Evolutionary conservation across 2,329 filamentous ascomycete genomes (phyloP).

Genomic region (Tolypocladium cylindrosporum): DNA sequence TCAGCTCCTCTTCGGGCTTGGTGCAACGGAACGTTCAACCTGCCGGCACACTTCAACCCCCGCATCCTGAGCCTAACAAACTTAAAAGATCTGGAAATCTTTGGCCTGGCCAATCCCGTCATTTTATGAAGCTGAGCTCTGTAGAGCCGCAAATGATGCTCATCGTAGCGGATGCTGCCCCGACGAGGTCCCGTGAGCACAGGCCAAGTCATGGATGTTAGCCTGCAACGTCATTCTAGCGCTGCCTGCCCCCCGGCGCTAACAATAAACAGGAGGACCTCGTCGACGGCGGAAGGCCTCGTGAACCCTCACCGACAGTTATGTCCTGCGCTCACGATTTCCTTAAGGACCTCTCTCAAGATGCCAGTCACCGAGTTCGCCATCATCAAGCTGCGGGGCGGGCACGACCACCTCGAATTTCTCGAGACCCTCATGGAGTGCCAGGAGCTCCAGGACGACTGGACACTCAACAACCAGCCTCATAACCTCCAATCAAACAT

Average conservation of each 20-base stretch:
- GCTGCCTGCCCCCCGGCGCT: background rate
- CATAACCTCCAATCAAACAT: constrained; percentile 19
- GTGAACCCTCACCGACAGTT: background rate
- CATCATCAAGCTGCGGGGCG: constrained; percentile 19
- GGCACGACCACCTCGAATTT: constrained; percentile 20
- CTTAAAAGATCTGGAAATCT: background rate
- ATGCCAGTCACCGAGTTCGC: constrained; percentile 33
- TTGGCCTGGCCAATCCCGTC: background rate
- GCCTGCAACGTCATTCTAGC: background rate
- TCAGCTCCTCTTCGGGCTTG: background rate
- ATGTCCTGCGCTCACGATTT: background rate
- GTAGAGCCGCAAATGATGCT: background rate
- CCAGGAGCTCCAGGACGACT: constrained; percentile 27
- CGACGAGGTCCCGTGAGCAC: background rate
- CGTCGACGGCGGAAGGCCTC: background rate
- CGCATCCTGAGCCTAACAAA: background rate
- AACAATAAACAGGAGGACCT: background rate
- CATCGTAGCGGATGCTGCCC: background rate
- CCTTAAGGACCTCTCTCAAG: background rate
- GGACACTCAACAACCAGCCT: constrained; percentile 27
- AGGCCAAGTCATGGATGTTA: background rate
- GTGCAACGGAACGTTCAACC: background rate
- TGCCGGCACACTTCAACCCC: background rate
- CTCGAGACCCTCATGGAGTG: constrained; percentile 19
- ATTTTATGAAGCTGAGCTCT: background rate